Evolutionary conservation across 1,284 basidiomycete genomes (phyloP), one percentile per base, ranked within the genome.

Genomic region (Thecaphora frezii): DNA sequence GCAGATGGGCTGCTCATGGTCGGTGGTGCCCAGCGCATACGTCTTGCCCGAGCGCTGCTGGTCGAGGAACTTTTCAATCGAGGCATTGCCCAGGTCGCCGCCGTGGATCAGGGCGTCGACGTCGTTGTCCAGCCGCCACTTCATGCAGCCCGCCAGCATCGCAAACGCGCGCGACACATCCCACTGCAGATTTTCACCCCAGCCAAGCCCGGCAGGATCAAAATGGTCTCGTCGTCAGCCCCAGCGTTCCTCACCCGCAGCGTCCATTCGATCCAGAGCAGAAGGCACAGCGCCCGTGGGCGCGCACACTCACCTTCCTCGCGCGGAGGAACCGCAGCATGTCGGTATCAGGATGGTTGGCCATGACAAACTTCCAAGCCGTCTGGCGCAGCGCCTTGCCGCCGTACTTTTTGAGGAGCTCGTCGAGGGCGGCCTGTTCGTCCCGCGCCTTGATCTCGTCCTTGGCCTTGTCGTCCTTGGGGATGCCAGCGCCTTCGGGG

Each of bases 291-390:
- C n/a, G n/a, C n/a, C n/a, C n/a, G n/a, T 30, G 38, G 18, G 9
- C n/a, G 38, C 30, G 33, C 44, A n/a, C 12, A 58, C 51, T 38
- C 23, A 58, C 56, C 51, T 73, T 73, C 39, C 80, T 71, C 2
- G 79, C 80, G 40, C 80, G 73, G 2, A 80, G 57, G 68, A 80
- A 81, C 23, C 79, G 73, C 24, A 80, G 70, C 52, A 77, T 63
- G 38, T 73, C 62, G 39, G 74, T 74, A 48, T 76, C 66, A 10
- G 75, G 64, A 60, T 72, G 55, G 57, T 77, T 72, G 51, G 68
- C 61, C 50, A 73, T 73, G 58, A 69, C 63, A 26, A 81, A 77
- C 30, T 74, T 71, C 80, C 80, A 81, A 51, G 76, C 77, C 5
- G 76, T 66, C 39, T 73, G 66, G 46, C 74, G 66, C 43, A 81